Base-by-base conservation (phyloP, 169 alveolate species). In the Ophryocystis elektroscirrha region DNA sequence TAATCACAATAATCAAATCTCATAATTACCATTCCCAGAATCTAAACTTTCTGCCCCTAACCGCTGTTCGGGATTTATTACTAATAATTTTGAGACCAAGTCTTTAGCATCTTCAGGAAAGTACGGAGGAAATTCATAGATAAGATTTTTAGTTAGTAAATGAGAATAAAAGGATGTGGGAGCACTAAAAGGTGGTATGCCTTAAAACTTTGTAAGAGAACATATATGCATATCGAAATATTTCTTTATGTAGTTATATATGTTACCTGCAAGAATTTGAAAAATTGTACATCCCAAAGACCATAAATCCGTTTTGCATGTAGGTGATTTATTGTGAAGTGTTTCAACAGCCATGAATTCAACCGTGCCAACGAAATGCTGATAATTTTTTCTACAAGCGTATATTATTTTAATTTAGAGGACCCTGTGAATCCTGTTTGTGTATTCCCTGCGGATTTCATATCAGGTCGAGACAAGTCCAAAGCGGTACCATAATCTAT, bases 271-370 rank as follows among this genome's bases (percentile, higher is more conserved):
- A 25, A 77, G 57, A 48, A 84, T 56, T 53, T 84, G 91, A 52
- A 71, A 83, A 26, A 83, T 63, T 7, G 87, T 68, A 45, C 92
- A 82, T 2, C 93, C 93, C 28, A 79, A 69, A 43, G 84, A 65
- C 93, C 93, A 83, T 24, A 77, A 47, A 66, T 83, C 93, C 36
- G 83, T 61, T 41, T 71, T 73, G 36, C 62, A 60, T 26, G 83
- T 87, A 51, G 77, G 63, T 42, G 74, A 78, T 38, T 65, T 53
- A 53, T 84, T 84, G 27, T 73, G 62, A 26, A 84, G 65, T n/a
- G 87, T 72, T 64, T 84, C 90, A 0, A 92, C 92, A 5, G 91
- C 78, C 89, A 84, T 84, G 63, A 80, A 84, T 56, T 81, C 80
- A 2, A 92, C 81, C 0, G 93, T 79, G 23, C 93, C 93, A 20